Evolutionary conservation across 192 early-diverging fungal genomes (phyloP), one percentile per base, ranked within the genome.

Genomic region (Coemansia furcata): DNA sequence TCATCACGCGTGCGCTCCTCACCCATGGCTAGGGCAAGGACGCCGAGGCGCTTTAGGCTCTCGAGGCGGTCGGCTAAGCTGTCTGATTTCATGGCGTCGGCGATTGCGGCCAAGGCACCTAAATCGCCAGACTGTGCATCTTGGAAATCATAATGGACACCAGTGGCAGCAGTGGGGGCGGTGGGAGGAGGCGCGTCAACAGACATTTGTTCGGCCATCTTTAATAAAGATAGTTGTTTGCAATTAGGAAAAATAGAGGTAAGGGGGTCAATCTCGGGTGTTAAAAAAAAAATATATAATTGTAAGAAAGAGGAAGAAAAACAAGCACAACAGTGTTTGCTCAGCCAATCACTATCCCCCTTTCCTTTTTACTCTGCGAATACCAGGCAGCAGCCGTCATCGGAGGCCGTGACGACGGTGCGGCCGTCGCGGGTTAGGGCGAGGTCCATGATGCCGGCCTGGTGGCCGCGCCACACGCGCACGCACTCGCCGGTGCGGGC

Each of bases 1-100:
- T 99, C 98, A 37, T 91, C 89, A 35, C 98, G 86, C 39, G 98
- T 93, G 57, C 98, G 89, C 79, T 98, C 94, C 50, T 89, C 90
- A 35, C 98, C 98, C 38, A 99, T 87, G 17, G 98, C 96, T 42
- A 92, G 85, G 15, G 96, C 95, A 33, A 82, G 68, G 46, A 82
- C 71, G 42, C 68, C 61, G n/a, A 82, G 68, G 15, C 79, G 79
- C 79, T 82, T 82, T 35, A 82, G 79, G 52, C 79, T 82, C 43
- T 82, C 79, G 40, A 82, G 79, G 19, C 79, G 74, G 79, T 82
- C 79, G n/a, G 79, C 70, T 57, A 82, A 63, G 59, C 68, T 76
- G 62, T 82, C 79, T 12, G 79, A 82, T 65, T 82, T 82, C 79
- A 82, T 82, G 19, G 79, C 79, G 73, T 82, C 79, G 21, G 79